Conservation (phyloP, 805 yeast genomes). For the Peterozyma xylosa region DNA sequence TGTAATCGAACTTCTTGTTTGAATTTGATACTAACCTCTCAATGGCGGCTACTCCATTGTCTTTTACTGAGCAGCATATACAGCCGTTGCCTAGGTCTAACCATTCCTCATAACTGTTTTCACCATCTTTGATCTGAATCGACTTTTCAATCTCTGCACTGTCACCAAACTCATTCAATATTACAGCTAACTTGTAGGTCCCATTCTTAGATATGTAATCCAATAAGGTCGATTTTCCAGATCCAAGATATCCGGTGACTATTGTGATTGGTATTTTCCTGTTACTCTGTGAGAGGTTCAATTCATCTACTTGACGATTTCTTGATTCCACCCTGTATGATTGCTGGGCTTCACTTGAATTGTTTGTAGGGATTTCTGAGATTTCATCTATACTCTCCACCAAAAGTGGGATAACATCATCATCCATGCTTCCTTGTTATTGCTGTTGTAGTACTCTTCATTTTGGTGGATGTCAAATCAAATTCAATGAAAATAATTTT, state of each 20-base stretch:
- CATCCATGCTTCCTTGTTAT: neutral
- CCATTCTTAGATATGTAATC: conserved; percentile 65
- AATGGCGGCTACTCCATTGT: conserved; percentile 89
- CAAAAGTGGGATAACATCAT: conserved; percentile 7
- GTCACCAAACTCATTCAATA: conserved; percentile 88
- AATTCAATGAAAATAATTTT: neutral
- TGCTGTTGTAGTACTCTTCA: neutral
- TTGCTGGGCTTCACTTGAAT: no score
- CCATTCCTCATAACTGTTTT: conserved; percentile 78
- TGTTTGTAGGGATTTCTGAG: neutral
- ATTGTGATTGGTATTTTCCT: conserved; percentile 82
- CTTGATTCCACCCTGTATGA: no score
- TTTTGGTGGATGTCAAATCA: neutral
- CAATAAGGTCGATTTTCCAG: conserved; percentile 86
- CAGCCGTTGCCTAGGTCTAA: conserved; percentile 95
- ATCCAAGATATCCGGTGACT: conserved; percentile 90
- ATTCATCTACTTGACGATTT: no score
- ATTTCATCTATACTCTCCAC: neutral
- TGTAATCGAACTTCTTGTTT: conserved; percentile 75
- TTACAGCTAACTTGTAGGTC: conserved; percentile 77
- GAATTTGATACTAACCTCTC: conserved; percentile 74
- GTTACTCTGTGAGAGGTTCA: neutral
- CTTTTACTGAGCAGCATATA: conserved; percentile 92
- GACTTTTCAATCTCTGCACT: conserved; percentile 85
- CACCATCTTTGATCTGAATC: conserved; percentile 54